Conservation (phyloP, 805 yeast genomes). For the Starmerella apicola region DNA sequence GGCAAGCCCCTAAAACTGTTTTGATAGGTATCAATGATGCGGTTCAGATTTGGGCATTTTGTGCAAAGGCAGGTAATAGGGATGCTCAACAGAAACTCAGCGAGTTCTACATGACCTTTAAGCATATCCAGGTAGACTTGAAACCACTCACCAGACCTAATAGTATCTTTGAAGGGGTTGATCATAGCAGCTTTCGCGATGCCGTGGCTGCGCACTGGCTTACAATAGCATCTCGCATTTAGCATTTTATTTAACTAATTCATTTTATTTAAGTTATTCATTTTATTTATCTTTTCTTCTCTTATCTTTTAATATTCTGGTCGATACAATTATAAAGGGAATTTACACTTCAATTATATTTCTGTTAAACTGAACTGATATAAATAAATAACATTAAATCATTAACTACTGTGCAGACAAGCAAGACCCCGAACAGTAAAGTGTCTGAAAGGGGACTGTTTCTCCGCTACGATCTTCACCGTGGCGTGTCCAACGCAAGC, state of each 20-base stretch:
- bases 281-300: slow-evolving; percentile 2
- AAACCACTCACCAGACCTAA: slow-evolving; percentile 20
- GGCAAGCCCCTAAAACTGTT: slow-evolving; percentile 17
- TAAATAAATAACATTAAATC: too few species aligned
- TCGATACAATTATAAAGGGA: too few species aligned
- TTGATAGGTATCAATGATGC: slow-evolving; percentile 22
- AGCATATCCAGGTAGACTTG: slow-evolving; percentile 18
- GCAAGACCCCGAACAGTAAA: too few species aligned
- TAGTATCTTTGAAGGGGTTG: slow-evolving; percentile 17
- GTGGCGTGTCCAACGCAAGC: slow-evolving; percentile 8
- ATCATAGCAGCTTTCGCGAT: slow-evolving; percentile 11
- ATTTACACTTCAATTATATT: too few species aligned
- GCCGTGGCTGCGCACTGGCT: slow-evolving; percentile 22
- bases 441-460: slow-evolving; percentile 11
- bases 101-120: slow-evolving; percentile 19
- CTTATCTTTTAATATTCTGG: not conserved
- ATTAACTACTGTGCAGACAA: too few species aligned
- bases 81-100: slow-evolving; percentile 21
- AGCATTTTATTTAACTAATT: too few species aligned
- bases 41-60: slow-evolving; percentile 22
- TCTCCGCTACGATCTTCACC: slow-evolving; percentile 9
- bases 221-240: slow-evolving; percentile 13
- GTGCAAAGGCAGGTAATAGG: slow-evolving; percentile 22
- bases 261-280: not conserved
- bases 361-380: too few species aligned